These are phyloP conservation scores for Citrus glauca DNA, from an alignment of 345 rosid genomes.

Conservation along the genomic window DNA sequence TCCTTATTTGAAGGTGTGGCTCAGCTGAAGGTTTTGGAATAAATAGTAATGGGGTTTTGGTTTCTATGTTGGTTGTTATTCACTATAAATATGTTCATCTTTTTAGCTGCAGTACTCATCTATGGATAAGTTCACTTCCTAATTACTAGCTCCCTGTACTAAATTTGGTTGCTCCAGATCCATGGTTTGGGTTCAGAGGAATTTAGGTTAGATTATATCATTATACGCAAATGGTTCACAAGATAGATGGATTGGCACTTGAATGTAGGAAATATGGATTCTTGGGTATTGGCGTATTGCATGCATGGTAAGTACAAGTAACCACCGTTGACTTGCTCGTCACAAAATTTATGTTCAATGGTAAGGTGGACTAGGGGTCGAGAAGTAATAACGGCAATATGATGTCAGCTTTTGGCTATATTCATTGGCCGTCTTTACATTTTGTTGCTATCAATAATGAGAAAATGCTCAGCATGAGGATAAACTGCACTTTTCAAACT, in stretches of 20 bases:
- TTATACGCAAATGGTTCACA: conserved; percentile 18
- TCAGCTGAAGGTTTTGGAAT: conserved; percentile 13
- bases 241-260: conserved; percentile 22
- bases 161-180: conserved; percentile 24
- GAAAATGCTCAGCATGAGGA: conserved; percentile 26
- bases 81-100: conserved; percentile 5
- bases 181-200: conserved; percentile 18
- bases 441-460: conserved; percentile 12
- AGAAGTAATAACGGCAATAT: conserved; percentile 20
- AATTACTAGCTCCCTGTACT: conserved; percentile 5
- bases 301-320: conserved; percentile 16
- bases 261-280: conserved; percentile 21
- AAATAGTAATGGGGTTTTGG: conserved; percentile 10
- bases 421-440: conserved; percentile 11
- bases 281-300: conserved; percentile 12
- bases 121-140: conserved; percentile 7
- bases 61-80: conserved; percentile 15
- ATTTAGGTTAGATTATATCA: conserved; percentile 20
- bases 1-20: conserved; percentile 11
- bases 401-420: conserved; percentile 6
- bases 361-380: conserved; percentile 19
- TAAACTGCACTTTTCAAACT: conserved; percentile 25
- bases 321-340: conserved; percentile 12
- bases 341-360: conserved; percentile 12
- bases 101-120: conserved; percentile 3